A percentile compares a stretch with the other conserved stretches of the same genome.
These are phyloP conservation scores for Fusarium fujikuroi DNA, from an alignment of 2,329 filamentous ascomycete species.

Conservation along the genomic window DNA sequence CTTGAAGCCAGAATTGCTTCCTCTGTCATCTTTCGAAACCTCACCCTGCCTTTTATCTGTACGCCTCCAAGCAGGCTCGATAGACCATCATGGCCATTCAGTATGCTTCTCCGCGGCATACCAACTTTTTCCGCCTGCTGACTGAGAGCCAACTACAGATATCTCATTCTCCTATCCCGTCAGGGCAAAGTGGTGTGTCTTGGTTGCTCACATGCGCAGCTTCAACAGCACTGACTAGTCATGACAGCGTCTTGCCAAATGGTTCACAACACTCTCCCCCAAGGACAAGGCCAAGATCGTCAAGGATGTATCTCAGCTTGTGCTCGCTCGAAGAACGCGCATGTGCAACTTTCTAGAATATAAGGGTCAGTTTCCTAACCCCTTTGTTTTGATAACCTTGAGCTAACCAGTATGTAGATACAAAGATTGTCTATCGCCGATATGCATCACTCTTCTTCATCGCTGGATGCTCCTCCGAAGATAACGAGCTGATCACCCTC, in stretches of 20 bases:
- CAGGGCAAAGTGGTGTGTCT: constrained; percentile 97
- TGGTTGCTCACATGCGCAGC: constrained; percentile 39
- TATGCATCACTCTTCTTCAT: constrained; percentile 99
- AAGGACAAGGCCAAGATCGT: constrained; percentile 99
- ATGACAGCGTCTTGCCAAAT: constrained; percentile 92
- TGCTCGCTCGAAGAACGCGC: constrained; percentile 92
- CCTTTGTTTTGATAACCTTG: constrained; percentile 8
- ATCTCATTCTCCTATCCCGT: constrained; percentile 94
- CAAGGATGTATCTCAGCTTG: constrained; percentile 98
- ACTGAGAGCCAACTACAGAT: constrained; percentile 66
- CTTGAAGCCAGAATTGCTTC: constrained; percentile 40
- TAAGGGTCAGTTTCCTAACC: constrained; percentile 73
- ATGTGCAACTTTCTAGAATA: constrained; percentile 99
- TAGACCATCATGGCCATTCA: constrained; percentile 57
- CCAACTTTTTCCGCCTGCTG: constrained; percentile 27
- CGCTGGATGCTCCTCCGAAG: constrained; percentile 93
- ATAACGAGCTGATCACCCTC: constrained; percentile 98
- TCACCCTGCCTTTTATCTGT: constrained; percentile 24
- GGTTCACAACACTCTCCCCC: constrained; percentile 97
- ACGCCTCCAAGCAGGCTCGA: constrained; percentile 40
- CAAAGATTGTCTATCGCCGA: constrained; percentile 97
- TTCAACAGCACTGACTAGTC: constrained; percentile 31
- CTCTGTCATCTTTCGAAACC: constrained; percentile 36
- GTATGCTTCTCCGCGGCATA: constrained; percentile 47
- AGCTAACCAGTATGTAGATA: constrained; percentile 68